phyloP scores from a whole-genome alignment of 805 yeast genomes.

The Ogataea trehalophila region DNA sequence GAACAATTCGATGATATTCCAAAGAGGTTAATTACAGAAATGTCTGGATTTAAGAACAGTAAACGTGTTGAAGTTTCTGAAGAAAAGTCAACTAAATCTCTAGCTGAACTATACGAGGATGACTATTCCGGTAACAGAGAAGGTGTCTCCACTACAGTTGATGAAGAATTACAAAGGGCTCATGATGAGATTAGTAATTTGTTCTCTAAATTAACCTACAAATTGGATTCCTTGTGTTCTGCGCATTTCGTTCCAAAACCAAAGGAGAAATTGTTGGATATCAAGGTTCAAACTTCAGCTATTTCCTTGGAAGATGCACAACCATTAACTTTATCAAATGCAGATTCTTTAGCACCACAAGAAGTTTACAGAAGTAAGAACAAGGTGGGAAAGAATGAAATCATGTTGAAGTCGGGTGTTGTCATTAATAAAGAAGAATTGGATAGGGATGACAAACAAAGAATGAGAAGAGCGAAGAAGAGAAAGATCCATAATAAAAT shows the following conservation, averaged over 20 bases:
- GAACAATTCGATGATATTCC: constrained; percentile 82
- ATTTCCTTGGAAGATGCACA: constrained; percentile 95
- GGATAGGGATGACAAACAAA: constrained; percentile 77
- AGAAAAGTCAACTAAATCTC: constrained; percentile 76
- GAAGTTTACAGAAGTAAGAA: constrained; percentile 65
- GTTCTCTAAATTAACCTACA: constrained; percentile 57
- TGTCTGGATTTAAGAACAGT: constrained; percentile 55
- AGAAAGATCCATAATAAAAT: constrained; percentile 47
- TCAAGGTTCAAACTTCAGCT: constrained; percentile 78
- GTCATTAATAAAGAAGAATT: constrained; percentile 79
- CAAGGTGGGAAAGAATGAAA: constrained; percentile 48
- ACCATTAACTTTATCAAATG: constrained; percentile 75
- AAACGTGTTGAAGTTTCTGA: constrained; percentile 67
- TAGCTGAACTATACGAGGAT: constrained; percentile 90
- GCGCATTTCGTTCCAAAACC: constrained; percentile 94
- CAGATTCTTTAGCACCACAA: constrained; percentile 86
- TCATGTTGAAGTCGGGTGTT: constrained; percentile 69
- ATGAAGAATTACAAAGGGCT: constrained; percentile 61
- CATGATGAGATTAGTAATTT: constrained; percentile 75
- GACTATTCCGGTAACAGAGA: constrained; percentile 49
- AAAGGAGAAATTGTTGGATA: constrained; percentile 69
- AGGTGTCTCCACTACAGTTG: constrained; percentile 31
- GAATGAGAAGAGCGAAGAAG: constrained; percentile 82
- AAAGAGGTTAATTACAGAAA: constrained; percentile 61
- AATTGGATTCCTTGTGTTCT: constrained; percentile 85